Base-by-base conservation (phyloP, 306 rosid species). In the Malus asiatica region DNA sequence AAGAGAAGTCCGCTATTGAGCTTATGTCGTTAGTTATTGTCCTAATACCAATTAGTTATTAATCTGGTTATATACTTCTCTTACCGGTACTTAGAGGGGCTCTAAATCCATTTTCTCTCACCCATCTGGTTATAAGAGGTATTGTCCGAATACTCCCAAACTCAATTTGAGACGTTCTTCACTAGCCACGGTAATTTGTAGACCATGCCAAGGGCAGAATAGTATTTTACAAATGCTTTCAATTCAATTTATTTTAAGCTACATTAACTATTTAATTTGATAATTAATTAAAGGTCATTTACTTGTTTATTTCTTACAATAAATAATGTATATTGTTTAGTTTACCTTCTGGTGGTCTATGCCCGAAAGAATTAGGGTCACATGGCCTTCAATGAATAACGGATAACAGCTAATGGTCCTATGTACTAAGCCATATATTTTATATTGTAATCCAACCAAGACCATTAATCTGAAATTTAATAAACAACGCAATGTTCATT, bases 341-440 rank as follows among this genome's bases (percentile, higher is more conserved):
- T 70, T 70, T 20, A n/a, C 33, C 29, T 52, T 70, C 55, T 6
- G 19, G 75, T 61, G 40, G 27, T 32, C 44, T 33, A 32, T n/a
- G 48, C 19, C 38, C 80, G 51, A 75, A n/a, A 75, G 22, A 35
- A 12, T 65, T 70, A 25, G 35, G 77, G 42, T 71, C 80, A 76
- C 84, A 71, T 76, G 84, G 70, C 27, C 66, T 23, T 53, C 46
- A 76, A 42, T 62, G 45, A 59, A 40, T 59, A 22, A 57, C 11
- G 13, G 25, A 70, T 44, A 70, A 74, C 72, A 27, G 7, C 7
- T 14, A 48, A 48, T 51, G 55, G 55, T 51, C 55, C 16, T 51
- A 51, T 51, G 55, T 15, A 16, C 66, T 25, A 4, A 10, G 6
- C 19, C 27, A 25, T 60, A 60, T 25, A 25, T 23, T 57, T 51